These are phyloP conservation scores for Aspergillus ostianus DNA, from an alignment of 495 filamentous ascomycete genomes.

Conservation along the genomic window DNA sequence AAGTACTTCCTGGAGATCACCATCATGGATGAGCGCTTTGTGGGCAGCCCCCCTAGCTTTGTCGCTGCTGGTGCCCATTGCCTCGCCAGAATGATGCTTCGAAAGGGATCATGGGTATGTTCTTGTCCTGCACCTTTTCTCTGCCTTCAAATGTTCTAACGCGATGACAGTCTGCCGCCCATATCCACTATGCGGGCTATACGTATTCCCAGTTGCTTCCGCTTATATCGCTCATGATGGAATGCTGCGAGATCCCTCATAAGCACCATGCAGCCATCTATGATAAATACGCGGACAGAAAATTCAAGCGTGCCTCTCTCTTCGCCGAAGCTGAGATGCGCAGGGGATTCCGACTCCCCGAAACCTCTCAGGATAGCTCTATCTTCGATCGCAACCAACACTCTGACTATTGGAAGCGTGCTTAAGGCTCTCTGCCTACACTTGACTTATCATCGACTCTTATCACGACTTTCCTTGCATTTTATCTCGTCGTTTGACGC, in stretches of 20 bases:
- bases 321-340: slow-evolving; percentile 74
- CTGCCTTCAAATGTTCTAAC: slow-evolving; percentile 29
- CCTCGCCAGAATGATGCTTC: slow-evolving; percentile 81
- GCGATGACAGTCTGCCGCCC: slow-evolving; percentile 62
- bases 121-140: slow-evolving; percentile 6
- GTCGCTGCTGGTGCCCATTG: slow-evolving; percentile 90
- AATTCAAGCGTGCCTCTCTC: slow-evolving; percentile 77
- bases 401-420: slow-evolving; percentile 19
- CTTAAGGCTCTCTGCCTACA: slow-evolving; percentile 7
- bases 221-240: slow-evolving; percentile 70
- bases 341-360: slow-evolving; percentile 48
- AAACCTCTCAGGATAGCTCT: slow-evolving; percentile 22
- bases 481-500: slow-evolving; percentile 13
- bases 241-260: slow-evolving; percentile 79
- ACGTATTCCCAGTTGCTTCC: slow-evolving; percentile 79
- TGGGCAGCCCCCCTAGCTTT: slow-evolving; percentile 86
- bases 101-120: slow-evolving; percentile 90
- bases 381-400: slow-evolving; percentile 15
- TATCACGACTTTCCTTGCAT: slow-evolving; percentile 5
- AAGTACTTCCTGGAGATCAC: slow-evolving; percentile 98
- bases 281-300: slow-evolving; percentile 84
- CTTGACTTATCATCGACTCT: slow-evolving; percentile 1
- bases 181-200: slow-evolving; percentile 91
- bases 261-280: slow-evolving; percentile 84
- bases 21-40: slow-evolving; percentile 97